phyloP scores from a whole-genome alignment of 176 grass and related monocot species.

The Zea mays region DNA sequence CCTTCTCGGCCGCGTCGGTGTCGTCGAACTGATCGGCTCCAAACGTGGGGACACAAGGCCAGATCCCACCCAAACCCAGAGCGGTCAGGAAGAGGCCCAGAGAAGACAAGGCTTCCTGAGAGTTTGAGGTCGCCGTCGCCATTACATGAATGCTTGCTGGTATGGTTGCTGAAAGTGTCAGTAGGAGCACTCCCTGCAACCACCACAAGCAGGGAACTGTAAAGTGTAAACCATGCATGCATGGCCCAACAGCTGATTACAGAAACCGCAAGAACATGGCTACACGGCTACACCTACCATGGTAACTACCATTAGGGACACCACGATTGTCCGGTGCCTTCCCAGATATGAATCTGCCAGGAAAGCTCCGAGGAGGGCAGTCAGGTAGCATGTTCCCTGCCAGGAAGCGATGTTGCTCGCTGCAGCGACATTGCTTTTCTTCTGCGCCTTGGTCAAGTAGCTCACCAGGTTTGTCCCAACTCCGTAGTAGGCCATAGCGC shows the following conservation, averaged over 20 bases:
- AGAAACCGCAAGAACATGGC: background rate
- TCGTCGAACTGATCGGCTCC: constrained; percentile 75
- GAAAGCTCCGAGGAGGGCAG: constrained; percentile 57
- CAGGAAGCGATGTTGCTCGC: constrained; percentile 57
- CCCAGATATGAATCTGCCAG: constrained; percentile 77
- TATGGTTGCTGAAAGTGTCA: constrained; percentile 42
- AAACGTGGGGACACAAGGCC: constrained; percentile 63
- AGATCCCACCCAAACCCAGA: constrained; percentile 61
- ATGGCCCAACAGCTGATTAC: background rate
- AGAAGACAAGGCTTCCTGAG: constrained; percentile 38
- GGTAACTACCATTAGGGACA: constrained; percentile 40
- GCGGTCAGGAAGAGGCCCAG: constrained; percentile 62
- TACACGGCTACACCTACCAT: constrained; percentile 14
- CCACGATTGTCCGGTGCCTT: constrained; percentile 51
- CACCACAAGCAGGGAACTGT: background rate
- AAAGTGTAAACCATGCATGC: background rate
- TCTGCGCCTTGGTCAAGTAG: constrained; percentile 57
- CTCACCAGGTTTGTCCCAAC: constrained; percentile 63
- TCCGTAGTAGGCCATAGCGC: constrained; percentile 58
- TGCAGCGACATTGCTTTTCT: constrained; percentile 50
- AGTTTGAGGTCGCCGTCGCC: background rate
- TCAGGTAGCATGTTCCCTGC: constrained; percentile 62
- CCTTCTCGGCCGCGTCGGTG: constrained; percentile 36
- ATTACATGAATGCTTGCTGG: background rate
- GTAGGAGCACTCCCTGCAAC: constrained; percentile 38